Evolutionary conservation across 768 basidiomycete genomes (phyloP), one percentile per base, ranked within the genome.

Genomic region (Collybia sordida): DNA sequence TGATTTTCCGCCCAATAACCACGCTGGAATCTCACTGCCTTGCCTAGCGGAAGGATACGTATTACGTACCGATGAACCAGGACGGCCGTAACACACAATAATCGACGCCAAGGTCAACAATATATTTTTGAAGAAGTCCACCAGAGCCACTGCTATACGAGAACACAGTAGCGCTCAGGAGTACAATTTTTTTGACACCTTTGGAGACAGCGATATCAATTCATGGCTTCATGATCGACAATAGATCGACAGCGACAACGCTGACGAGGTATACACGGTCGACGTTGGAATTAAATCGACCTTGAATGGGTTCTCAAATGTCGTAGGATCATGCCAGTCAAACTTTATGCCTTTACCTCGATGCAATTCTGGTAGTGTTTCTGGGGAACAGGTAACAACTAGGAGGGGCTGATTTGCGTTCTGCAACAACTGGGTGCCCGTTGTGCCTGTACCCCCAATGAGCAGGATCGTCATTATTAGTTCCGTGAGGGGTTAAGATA

Each of bases 381-480:
- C n/a, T n/a, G n/a, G n/a, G n/a, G n/a, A n/a, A n/a, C n/a, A n/a
- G 14, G 63, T 62, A 17, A 52, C 59, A n/a, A n/a, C n/a, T 28
- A 72, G 48, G 12, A 68, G 49, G 2, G 63, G 53, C 14, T 63
- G 54, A 1, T 62, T 57, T 4, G 65, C 57, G 6, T 50, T 41
- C 4, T 62, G 52, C 1, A 72, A 54, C 11, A 64, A 59, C 2
- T 51, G 58, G 5, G 70, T 64, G 4, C 64, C 60, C 4, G 68
- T 66, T 36, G 66, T 68, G 7, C 70, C 71, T 7, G 69, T 71
- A 17, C 67, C 70, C 3, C 70, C 71, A 42, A 59, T 67, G 54
- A 71, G 50, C 17, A 71, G 62, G 27, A 64, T 68, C n/a, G 68
- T 64, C 67, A 69, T 68, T n/a, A n/a, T n/a, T n/a, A n/a, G n/a